Percentiles rank a stretch among this genome's conserved stretches.
Evolutionary conservation across 345 rosid species (phyloP).

Genomic region (Salix purpurea): DNA sequence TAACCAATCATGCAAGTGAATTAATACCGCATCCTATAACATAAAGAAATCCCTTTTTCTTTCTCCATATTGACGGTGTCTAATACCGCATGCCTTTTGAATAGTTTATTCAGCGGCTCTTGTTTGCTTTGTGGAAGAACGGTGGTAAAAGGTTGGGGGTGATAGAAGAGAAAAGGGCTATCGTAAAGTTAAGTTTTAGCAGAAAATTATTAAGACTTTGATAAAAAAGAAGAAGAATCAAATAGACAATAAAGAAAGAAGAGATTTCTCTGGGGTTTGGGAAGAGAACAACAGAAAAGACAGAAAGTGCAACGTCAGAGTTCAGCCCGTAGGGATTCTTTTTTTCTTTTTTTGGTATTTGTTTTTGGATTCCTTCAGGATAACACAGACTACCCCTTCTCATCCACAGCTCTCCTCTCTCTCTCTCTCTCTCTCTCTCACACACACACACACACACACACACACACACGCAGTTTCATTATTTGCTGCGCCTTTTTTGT

Average conservation of each 20-base stretch:
- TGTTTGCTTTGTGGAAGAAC: conserved; percentile 23
- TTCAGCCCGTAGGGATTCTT: conserved; percentile 40
- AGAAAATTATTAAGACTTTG: background rate
- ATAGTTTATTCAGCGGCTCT: conserved; percentile 4
- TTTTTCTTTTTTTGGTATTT: conserved; percentile 20
- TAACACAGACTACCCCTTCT: conserved; percentile 31
- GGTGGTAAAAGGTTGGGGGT: background rate
- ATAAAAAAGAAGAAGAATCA: conserved; percentile 1
- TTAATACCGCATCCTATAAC: too few species aligned
- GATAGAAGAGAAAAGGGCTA: conserved; percentile 18
- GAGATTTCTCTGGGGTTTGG: conserved; percentile 29
- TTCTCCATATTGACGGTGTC: too few species aligned
- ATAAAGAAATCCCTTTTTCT: background rate
- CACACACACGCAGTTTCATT: background rate
- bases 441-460: too few species aligned
- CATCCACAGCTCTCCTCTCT: conserved; percentile 44
- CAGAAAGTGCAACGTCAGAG: conserved; percentile 69
- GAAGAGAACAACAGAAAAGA: conserved; percentile 57
- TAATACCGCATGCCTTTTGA: background rate
- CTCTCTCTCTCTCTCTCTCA: conserved; percentile 7
- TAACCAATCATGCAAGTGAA: too few species aligned
- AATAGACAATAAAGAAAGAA: conserved; percentile 31
- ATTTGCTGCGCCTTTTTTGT: conserved; percentile 21
- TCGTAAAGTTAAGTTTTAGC: background rate
- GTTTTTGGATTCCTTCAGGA: conserved; percentile 18